These are phyloP conservation scores for Chrysophaeum taylorii DNA, from an alignment of 352 stramenopile species.

Conservation along the genomic window DNA sequence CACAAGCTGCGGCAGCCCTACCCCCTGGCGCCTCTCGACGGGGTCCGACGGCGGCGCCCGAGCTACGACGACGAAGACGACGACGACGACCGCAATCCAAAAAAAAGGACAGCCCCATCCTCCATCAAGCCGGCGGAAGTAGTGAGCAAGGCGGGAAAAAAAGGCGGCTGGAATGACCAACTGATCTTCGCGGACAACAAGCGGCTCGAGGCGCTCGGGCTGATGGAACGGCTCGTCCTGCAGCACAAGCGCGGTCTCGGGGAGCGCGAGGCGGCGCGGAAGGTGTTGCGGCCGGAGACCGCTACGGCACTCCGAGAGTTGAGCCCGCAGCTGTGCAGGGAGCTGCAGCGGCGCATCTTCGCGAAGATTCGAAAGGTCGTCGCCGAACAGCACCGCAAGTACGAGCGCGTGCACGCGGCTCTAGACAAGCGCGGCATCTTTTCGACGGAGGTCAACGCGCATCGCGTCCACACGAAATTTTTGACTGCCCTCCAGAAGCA, in stretches of 20 bases:
- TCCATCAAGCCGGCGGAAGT: background rate
- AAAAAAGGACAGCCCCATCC: background rate
- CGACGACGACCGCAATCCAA: background rate
- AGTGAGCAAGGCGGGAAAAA: no score
- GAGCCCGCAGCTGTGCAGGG: background rate
- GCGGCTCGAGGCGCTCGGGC: no score
- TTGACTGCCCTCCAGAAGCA: conserved; percentile 15
- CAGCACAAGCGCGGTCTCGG: conserved; percentile 18
- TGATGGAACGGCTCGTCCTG: conserved; percentile 10
- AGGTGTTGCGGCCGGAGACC: background rate
- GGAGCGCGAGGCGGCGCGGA: background rate
- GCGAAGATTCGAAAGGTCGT: background rate
- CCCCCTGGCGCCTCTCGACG: background rate
- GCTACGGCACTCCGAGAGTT: background rate
- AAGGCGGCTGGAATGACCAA: no score
- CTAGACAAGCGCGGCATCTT: conserved; percentile 9
- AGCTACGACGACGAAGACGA: background rate
- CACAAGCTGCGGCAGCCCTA: conserved; percentile 12
- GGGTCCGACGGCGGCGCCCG: background rate
- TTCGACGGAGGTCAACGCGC: conserved; percentile 17
- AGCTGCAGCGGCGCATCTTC: background rate
- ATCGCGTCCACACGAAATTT: conserved; percentile 17
- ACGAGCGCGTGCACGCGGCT: background rate
- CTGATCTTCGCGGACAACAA: no score
- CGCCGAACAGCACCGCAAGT: background rate